phyloP scores from a whole-genome alignment of 192 early-diverging fungal genomes.

The Ambispora gerdemannii region DNA sequence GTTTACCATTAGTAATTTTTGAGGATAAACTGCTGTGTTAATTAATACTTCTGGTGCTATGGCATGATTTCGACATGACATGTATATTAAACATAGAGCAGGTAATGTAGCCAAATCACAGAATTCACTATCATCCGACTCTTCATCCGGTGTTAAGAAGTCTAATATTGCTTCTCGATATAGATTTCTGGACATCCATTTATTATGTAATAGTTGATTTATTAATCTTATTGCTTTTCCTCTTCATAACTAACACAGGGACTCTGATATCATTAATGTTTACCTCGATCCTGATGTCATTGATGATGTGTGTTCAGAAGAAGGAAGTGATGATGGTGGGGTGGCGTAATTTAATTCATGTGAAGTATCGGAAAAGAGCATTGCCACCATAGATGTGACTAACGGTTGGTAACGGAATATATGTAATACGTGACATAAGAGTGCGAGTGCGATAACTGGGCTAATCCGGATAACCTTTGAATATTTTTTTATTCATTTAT shows the following conservation, averaged over 20 bases:
- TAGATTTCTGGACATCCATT: conserved; percentile 31
- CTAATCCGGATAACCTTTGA: conserved; percentile 32
- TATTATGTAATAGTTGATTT: background rate
- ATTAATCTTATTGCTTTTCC: background rate
- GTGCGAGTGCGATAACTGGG: conserved; percentile 36
- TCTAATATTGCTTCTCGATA: conserved; percentile 38
- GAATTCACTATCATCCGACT: background rate
- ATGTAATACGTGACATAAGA: conserved; percentile 42
- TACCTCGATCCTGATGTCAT: background rate
- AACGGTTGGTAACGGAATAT: conserved; percentile 39
- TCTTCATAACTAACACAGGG: too few relatives aligned
- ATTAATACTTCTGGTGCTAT: conserved; percentile 37
- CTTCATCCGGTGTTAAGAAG: conserved; percentile 29
- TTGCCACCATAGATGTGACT: conserved; percentile 35
- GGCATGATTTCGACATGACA: conserved; percentile 38
- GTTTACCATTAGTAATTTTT: conserved; percentile 42
- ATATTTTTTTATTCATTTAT: background rate
- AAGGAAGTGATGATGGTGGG: background rate
- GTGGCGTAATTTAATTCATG: conserved; percentile 7
- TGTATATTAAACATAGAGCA: conserved; percentile 37
- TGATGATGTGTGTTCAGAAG: background rate
- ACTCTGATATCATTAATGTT: too few relatives aligned
- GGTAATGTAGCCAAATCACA: conserved; percentile 36
- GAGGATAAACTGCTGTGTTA: conserved; percentile 40
- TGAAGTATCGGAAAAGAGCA: conserved; percentile 35